Conservation (phyloP, 768 basidiomycete species). For the Trichaptum fuscoviolaceum region DNA sequence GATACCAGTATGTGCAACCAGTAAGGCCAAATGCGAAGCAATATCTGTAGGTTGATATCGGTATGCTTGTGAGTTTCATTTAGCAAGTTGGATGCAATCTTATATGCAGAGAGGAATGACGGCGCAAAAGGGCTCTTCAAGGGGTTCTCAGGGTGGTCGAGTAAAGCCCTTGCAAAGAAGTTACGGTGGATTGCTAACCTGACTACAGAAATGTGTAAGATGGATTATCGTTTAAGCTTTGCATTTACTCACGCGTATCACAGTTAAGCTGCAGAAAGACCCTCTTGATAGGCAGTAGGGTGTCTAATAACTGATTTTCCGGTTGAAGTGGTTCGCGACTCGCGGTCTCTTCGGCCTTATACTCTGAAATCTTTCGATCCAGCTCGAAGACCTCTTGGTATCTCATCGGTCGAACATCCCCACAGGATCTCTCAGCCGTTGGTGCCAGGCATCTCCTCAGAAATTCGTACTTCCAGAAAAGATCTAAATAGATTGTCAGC, state of each 20-base stretch:
- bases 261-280: neutral
- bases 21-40: neutral
- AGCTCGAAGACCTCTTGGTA: neutral
- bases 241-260: neutral
- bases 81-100: neutral
- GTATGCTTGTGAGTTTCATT: neutral
- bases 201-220: slow-evolving; percentile 27
- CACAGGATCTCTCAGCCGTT: neutral
- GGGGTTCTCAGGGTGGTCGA: slow-evolving; percentile 61
- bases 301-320: neutral
- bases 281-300: neutral
- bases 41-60: neutral
- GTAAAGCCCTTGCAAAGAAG: slow-evolving; percentile 69
- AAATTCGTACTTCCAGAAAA: neutral
- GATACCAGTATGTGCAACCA: neutral
- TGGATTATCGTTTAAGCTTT: neutral
- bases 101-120: slow-evolving; percentile 55
- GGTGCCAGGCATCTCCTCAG: neutral
- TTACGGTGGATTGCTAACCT: slow-evolving; percentile 60
- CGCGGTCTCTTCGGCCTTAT: neutral
- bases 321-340: neutral
- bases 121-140: slow-evolving; percentile 59
- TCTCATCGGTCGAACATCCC: neutral
- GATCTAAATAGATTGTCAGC: neutral
- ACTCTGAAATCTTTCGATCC: neutral